A percentile compares a stretch with the other conserved stretches of the same genome.
Conservation (phyloP, 306 rosid species). For the Lathyrus sativus region DNA sequence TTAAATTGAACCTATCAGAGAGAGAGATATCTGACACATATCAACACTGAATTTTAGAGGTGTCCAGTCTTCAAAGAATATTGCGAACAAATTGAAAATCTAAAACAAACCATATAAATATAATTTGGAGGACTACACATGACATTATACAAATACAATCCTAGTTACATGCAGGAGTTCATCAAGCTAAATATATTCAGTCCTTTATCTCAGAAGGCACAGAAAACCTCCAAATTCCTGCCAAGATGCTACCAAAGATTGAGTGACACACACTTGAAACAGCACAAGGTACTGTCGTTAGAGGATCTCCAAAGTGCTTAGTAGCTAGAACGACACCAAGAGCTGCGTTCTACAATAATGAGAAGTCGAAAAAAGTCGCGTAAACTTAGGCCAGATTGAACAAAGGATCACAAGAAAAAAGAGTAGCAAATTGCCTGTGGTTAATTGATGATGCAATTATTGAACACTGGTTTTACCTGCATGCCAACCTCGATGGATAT, state of each 20-base stretch:
- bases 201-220: background rate
- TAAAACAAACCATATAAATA: background rate
- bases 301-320: constrained; percentile 74
- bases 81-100: background rate
- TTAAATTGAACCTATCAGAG: too few relatives aligned
- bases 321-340: constrained; percentile 71
- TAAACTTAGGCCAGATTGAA: background rate
- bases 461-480: constrained; percentile 54
- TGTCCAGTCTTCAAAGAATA: background rate
- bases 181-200: background rate
- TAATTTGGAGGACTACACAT: background rate
- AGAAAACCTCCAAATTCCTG: constrained; percentile 40
- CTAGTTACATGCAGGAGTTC: constrained; percentile 1
- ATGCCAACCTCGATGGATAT: constrained; percentile 87
- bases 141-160: background rate
- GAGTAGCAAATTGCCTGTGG: background rate
- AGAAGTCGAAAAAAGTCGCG: background rate
- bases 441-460: too few relatives aligned
- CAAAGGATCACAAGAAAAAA: background rate
- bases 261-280: constrained; percentile 74
- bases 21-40: too few relatives aligned
- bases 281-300: constrained; percentile 79
- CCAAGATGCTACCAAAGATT: constrained; percentile 62
- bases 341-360: constrained; percentile 58
- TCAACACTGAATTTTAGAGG: too few relatives aligned